phyloP scores from a whole-genome alignment of 495 filamentous ascomycete genomes.

The Xylaria cubensis region DNA sequence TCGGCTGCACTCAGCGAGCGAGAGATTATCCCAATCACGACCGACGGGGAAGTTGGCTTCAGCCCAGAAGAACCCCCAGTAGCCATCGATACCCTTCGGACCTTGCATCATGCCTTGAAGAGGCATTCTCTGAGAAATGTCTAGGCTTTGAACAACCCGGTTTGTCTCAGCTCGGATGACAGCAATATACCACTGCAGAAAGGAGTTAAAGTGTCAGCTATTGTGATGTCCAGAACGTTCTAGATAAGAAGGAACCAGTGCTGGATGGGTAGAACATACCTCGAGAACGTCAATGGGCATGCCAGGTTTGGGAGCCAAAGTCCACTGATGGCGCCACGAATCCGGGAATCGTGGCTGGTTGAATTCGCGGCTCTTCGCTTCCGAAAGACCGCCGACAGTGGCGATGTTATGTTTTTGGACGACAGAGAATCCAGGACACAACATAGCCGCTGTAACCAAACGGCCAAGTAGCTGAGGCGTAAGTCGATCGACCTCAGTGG shows the following conservation, averaged over 20 bases:
- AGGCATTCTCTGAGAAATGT: constrained; percentile 36
- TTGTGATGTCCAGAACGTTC: neutral
- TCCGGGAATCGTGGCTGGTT: constrained; percentile 47
- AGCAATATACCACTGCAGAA: constrained; percentile 56
- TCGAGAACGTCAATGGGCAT: constrained; percentile 52
- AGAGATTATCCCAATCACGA: constrained; percentile 40
- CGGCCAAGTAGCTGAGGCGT: constrained; percentile 63
- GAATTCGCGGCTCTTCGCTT: constrained; percentile 33
- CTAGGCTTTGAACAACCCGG: constrained; percentile 29
- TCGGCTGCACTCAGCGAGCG: constrained; percentile 41
- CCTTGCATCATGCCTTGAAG: constrained; percentile 44
- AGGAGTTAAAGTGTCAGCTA: neutral
- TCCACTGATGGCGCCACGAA: constrained; percentile 50
- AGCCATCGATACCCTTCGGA: constrained; percentile 37
- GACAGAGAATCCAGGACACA: constrained; percentile 70
- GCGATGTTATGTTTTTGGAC: constrained; percentile 63
- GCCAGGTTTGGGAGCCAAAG: constrained; percentile 49
- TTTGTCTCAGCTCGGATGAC: constrained; percentile 57
- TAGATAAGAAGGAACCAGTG: neutral
- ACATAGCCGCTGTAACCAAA: constrained; percentile 62
- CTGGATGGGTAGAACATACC: constrained; percentile 40
- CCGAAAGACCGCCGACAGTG: constrained; percentile 31
- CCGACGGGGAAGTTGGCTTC: constrained; percentile 44
- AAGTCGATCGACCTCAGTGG: constrained; percentile 48
- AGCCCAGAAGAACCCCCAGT: constrained; percentile 55